Conservation (phyloP, 106 monocot species). For the Dioscorea alata region DNA sequence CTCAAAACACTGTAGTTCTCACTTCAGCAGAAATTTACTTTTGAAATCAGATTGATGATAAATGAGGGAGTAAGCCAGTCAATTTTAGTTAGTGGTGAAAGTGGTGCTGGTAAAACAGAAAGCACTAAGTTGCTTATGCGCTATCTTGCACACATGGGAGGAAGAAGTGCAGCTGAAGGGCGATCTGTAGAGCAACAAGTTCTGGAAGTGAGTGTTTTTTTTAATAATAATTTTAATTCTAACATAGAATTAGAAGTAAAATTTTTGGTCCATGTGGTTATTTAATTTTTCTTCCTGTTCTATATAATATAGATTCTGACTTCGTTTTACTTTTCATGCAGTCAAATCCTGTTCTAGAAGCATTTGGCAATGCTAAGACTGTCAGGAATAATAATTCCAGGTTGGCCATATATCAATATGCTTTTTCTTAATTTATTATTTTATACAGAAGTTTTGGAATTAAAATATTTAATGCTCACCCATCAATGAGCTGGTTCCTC, state of each 20-base stretch:
- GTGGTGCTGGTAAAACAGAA: conserved; percentile 33
- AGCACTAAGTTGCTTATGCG: conserved; percentile 31
- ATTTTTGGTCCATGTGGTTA: too few relatives aligned
- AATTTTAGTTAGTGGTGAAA: conserved; percentile 32
- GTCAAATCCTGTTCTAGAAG: conserved; percentile 73
- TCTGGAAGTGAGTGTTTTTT: conserved; percentile 15
- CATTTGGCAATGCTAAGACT: conserved; percentile 73
- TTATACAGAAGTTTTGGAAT: neutral
- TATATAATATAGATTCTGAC: too few relatives aligned
- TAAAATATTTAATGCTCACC: too few relatives aligned
- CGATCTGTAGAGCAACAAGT: conserved; percentile 33
- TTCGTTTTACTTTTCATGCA: neutral
- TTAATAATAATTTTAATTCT: too few relatives aligned
- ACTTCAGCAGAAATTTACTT: neutral
- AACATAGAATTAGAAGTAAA: too few relatives aligned
- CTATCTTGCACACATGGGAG: conserved; percentile 40
- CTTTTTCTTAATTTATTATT: neutral
- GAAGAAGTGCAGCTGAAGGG: conserved; percentile 22
- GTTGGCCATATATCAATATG: conserved; percentile 5
- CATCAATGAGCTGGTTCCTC: too few relatives aligned
- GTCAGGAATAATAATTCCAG: conserved; percentile 69
- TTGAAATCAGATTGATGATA: conserved; percentile 22
- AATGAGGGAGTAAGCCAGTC: conserved; percentile 31
- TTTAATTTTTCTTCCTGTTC: too few relatives aligned
- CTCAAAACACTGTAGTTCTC: neutral